phyloP scores from a whole-genome alignment of 2,329 filamentous ascomycete species.

The Chaetomium sp. region DNA sequence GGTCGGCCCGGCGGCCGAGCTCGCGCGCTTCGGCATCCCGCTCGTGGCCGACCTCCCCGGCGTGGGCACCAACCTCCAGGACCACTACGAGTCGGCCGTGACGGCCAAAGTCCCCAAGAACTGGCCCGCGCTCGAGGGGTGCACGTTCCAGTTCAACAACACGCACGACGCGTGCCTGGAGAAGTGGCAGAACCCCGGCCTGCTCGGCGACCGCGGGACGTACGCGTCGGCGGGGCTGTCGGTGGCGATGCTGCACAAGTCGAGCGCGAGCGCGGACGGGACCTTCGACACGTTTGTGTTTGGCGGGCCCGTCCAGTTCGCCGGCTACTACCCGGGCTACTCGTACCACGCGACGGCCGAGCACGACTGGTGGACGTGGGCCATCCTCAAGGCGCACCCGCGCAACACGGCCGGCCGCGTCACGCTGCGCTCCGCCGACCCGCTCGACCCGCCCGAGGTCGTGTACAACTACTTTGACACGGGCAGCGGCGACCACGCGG shows the following conservation, averaged over 20 bases:
- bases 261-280: conserved; percentile 33
- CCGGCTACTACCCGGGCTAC: conserved; percentile 46
- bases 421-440: conserved; percentile 60
- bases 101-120: conserved; percentile 26
- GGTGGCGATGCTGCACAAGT: conserved; percentile 36
- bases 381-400: conserved; percentile 63
- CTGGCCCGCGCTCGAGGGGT: conserved; percentile 28
- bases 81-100: conserved; percentile 47
- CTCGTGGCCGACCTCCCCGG: conserved; percentile 51
- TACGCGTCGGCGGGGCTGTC: conserved; percentile 34
- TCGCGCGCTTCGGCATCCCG: conserved; percentile 49
- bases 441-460: conserved; percentile 65
- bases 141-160: conserved; percentile 36
- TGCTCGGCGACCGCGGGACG: conserved; percentile 48
- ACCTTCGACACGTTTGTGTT: conserved; percentile 44
- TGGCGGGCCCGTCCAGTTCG: conserved; percentile 45
- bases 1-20: conserved; percentile 48
- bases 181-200: conserved; percentile 38
- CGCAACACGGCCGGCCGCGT: conserved; percentile 65
- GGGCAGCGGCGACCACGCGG: conserved; percentile 49
- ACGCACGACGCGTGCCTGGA: conserved; percentile 40
- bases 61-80: conserved; percentile 55
- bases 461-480: conserved; percentile 63
- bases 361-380: conserved; percentile 48
- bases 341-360: conserved; percentile 37